These are phyloP conservation scores for Hyaloraphidium curvatum DNA, from an alignment of 192 early-diverging fungal genomes.

Conservation along the genomic window DNA sequence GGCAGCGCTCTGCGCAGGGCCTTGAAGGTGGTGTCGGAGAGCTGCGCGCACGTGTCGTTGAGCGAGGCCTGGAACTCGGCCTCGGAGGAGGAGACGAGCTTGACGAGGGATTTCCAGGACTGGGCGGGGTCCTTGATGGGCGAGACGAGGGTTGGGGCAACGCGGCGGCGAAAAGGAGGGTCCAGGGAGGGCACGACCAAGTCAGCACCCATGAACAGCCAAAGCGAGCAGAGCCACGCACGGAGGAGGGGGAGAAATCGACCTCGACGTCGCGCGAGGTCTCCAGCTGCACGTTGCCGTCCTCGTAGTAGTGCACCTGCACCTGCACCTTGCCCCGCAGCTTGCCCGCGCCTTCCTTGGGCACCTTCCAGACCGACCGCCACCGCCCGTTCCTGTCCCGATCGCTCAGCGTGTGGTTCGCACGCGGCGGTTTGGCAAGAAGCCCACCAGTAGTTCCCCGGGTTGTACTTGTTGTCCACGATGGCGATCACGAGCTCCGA, in stretches of 20 bases:
- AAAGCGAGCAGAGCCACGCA: not conserved
- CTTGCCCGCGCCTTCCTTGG: slow-evolving; percentile 24
- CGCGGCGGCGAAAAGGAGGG: not conserved
- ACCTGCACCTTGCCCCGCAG: slow-evolving; percentile 55
- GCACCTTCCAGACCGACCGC: slow-evolving; percentile 62
- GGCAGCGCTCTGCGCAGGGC: slow-evolving; percentile 74
- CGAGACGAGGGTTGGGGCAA: not conserved
- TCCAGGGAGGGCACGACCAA: not conserved
- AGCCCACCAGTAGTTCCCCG: slow-evolving; percentile 74
- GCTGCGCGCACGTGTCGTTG: slow-evolving; percentile 58
- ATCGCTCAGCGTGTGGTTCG: not conserved
- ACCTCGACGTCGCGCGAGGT: slow-evolving; percentile 43
- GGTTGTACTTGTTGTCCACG: slow-evolving; percentile 82
- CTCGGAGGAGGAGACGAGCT: slow-evolving; percentile 50
- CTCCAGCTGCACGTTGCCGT: slow-evolving; percentile 94
- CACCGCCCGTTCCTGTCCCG: slow-evolving; percentile 69
- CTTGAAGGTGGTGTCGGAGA: slow-evolving; percentile 79
- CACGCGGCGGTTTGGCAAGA: not conserved
- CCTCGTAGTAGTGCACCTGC: slow-evolving; percentile 96
- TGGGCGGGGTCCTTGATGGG: slow-evolving; percentile 15
- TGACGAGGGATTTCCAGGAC: slow-evolving; percentile 34
- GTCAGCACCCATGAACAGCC: not conserved
- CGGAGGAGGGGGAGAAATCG: not conserved
- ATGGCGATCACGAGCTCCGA: slow-evolving; percentile 34
- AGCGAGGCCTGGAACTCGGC: slow-evolving; percentile 64